These are phyloP conservation scores for Chlamydomonas eustigma DNA, from an alignment of 139 green algal genomes.

Conservation along the genomic window DNA sequence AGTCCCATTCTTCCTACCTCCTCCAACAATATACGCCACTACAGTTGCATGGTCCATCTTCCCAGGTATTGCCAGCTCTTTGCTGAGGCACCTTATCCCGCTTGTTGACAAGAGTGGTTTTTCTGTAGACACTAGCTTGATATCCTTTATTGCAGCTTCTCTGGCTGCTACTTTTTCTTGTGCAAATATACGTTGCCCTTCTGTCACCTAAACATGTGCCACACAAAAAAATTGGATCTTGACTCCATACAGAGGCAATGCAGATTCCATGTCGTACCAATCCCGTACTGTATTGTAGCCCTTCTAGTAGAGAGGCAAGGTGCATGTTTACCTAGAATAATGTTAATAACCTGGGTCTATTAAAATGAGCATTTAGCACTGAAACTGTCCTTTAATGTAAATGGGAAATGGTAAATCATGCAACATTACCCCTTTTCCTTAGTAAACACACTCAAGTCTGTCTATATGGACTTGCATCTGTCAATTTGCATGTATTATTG, in stretches of 20 bases:
- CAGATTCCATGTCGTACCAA: not conserved
- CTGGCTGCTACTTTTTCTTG: constrained; percentile 12
- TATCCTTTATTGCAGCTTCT: not conserved
- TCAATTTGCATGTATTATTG: too few relatives aligned
- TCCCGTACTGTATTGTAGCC: not conserved
- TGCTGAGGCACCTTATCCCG: not conserved
- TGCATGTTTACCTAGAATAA: not conserved
- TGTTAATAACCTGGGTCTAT: not conserved
- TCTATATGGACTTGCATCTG: too few relatives aligned
- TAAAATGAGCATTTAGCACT: not conserved
- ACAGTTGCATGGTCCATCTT: constrained; percentile 41
- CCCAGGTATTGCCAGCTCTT: constrained; percentile 11
- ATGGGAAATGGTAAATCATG: too few relatives aligned
- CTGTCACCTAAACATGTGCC: constrained; percentile 6
- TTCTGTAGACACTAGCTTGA: not conserved
- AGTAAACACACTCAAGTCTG: too few relatives aligned
- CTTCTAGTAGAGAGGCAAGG: not conserved
- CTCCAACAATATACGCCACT: constrained; percentile 21
- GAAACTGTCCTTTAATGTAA: too few relatives aligned
- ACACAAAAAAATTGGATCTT: not conserved
- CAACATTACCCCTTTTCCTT: too few relatives aligned
- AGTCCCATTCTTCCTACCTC: not conserved
- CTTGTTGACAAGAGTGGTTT: constrained; percentile 1
- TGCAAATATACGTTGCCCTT: constrained; percentile 20
- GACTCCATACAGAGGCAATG: not conserved